A percentile compares a stretch with the other conserved stretches of the same genome.
phyloP scores from a whole-genome alignment of 2,329 filamentous ascomycete species.

The Pseudonectria buxi region DNA sequence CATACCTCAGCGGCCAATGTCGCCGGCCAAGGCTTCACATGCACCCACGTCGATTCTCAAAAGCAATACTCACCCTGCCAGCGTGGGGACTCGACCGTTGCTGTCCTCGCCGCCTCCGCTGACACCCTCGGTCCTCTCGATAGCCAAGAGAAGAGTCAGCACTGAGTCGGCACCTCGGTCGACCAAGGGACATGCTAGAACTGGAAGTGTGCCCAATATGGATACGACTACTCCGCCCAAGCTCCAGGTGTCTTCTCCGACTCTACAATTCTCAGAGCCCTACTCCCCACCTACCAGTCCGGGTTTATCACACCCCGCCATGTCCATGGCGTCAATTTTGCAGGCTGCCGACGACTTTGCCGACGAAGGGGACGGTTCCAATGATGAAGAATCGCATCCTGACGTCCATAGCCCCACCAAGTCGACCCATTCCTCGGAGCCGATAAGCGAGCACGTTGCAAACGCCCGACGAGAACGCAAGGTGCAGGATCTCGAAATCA shows the following conservation, averaged over 20 bases:
- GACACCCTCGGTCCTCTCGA: conserved; percentile 23
- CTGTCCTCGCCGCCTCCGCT: conserved; percentile 32
- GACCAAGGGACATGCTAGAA: conserved; percentile 33
- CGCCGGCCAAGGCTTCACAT: conserved; percentile 40
- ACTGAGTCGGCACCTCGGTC: conserved; percentile 32
- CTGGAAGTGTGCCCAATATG: conserved; percentile 31
- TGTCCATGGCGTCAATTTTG: conserved; percentile 50
- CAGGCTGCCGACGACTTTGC: conserved; percentile 48
- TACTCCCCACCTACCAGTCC: conserved; percentile 32
- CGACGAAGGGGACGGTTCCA: conserved; percentile 24
- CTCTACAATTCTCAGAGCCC: conserved; percentile 26
- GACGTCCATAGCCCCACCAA: conserved; percentile 53
- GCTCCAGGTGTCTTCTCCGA: conserved; percentile 26
- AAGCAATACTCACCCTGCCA: conserved; percentile 8
- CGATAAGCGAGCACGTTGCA: conserved; percentile 70
- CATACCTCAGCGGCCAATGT: conserved; percentile 37
- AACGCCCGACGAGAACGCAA: conserved; percentile 89
- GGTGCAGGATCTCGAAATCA: conserved; percentile 93
- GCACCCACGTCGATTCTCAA: conserved; percentile 15
- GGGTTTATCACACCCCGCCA: conserved; percentile 25
- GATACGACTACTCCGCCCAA: conserved; percentile 32
- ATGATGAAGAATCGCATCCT: conserved; percentile 24
- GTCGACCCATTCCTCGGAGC: conserved; percentile 46
- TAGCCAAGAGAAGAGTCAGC: conserved; percentile 36
- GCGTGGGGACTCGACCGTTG: conserved; percentile 22